phyloP scores from a whole-genome alignment of 306 rosid species.

The Nissolia schottii region DNA sequence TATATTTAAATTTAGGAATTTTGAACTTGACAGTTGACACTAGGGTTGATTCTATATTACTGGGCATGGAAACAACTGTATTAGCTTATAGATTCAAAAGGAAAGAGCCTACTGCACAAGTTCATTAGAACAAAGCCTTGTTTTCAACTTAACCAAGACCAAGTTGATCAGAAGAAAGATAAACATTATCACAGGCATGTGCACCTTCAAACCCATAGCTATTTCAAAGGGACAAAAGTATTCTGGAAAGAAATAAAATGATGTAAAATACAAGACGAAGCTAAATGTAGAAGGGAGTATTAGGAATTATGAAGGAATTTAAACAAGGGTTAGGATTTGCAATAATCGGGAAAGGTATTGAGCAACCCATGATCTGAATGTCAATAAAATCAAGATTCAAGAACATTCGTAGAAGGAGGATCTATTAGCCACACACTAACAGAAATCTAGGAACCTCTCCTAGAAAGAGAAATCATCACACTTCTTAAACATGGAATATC shows the following conservation, averaged over 20 bases:
- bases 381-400: background rate
- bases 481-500: background rate
- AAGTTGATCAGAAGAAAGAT: constrained; percentile 3
- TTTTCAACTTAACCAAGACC: constrained; percentile 1
- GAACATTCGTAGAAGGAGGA: background rate
- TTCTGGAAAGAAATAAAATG: background rate
- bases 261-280: background rate
- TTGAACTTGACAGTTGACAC: constrained; percentile 8
- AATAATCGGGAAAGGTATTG: background rate
- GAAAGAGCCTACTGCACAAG: background rate
- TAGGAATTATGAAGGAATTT: background rate
- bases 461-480: background rate
- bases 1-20: background rate
- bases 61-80: background rate
- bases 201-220: background rate
- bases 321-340: background rate
- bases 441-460: background rate
- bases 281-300: background rate
- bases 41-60: constrained; percentile 1
- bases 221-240: constrained; percentile 8
- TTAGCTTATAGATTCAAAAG: constrained; percentile 8
- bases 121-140: background rate
- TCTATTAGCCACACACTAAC: background rate
- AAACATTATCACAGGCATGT: background rate
- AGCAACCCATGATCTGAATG: background rate